phyloP scores from a whole-genome alignment of 2,329 filamentous ascomycete genomes.

The Coniochaeta hoffmannii region DNA sequence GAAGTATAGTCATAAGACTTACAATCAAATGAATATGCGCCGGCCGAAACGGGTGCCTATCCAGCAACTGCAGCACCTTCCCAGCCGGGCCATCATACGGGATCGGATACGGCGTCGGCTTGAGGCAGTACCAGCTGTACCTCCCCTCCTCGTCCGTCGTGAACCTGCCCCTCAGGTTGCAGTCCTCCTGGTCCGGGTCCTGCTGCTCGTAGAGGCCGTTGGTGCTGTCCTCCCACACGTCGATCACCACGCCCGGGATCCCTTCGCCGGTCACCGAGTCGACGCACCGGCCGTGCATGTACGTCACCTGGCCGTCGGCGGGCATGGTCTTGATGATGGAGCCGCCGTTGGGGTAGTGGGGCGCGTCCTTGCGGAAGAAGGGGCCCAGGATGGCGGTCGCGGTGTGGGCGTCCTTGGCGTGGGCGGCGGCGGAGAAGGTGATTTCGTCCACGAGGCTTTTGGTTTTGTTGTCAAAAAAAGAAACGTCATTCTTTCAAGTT shows the following conservation, averaged over 20 bases:
- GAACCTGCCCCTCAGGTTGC: constrained; percentile 69
- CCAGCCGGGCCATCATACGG: constrained; percentile 27
- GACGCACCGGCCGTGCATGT: constrained; percentile 41
- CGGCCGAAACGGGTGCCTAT: constrained; percentile 26
- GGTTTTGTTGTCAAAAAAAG: background rate
- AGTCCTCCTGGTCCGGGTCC: constrained; percentile 60
- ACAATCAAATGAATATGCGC: constrained; percentile 31
- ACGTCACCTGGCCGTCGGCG: constrained; percentile 32
- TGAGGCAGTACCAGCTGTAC: constrained; percentile 55
- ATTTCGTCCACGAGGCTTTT: constrained; percentile 51
- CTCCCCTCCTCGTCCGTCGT: constrained; percentile 56
- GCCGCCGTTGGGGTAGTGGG: constrained; percentile 47
- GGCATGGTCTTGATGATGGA: constrained; percentile 40
- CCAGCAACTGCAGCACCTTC: constrained; percentile 23
- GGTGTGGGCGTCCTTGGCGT: constrained; percentile 35
- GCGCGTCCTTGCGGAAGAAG: constrained; percentile 58
- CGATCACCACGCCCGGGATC: constrained; percentile 45
- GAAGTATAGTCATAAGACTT: background rate
- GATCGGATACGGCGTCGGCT: constrained; percentile 48
- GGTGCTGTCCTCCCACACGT: constrained; percentile 57
- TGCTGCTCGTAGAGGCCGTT: constrained; percentile 64
- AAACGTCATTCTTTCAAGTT: background rate
- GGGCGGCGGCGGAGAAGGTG: constrained; percentile 46
- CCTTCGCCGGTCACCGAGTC: constrained; percentile 41
- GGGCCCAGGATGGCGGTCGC: constrained; percentile 60